A percentile compares a stretch with the other conserved stretches of the same genome.
Evolutionary conservation across 331 rosid species (phyloP).

Genomic region (Phaseolus coccineus): DNA sequence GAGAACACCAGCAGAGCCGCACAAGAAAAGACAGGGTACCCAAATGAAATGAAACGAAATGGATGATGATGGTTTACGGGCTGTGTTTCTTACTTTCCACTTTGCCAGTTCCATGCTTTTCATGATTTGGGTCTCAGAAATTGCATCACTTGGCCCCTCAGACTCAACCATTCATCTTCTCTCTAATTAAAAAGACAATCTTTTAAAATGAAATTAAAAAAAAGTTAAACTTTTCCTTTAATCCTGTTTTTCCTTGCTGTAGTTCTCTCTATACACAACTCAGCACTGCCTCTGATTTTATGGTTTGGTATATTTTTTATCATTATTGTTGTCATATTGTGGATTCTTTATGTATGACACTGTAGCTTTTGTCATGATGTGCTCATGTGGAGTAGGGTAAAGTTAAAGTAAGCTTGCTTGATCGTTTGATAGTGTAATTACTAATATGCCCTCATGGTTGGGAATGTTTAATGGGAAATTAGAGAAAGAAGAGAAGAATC

Average conservation of each 20-base stretch:
- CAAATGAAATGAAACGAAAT: constrained; percentile 31
- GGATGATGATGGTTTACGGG: constrained; percentile 46
- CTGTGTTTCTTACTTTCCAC: constrained; percentile 44
- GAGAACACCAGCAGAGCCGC: constrained; percentile 46
- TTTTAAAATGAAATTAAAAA: background rate
- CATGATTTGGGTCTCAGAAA: constrained; percentile 53
- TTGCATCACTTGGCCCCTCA: constrained; percentile 43
- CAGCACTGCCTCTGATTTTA: constrained; percentile 40
- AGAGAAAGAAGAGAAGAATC: constrained; percentile 1
- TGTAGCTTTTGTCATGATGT: constrained; percentile 37
- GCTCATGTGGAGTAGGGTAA: constrained; percentile 42
- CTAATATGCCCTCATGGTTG: constrained; percentile 33
- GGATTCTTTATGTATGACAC: constrained; percentile 37
- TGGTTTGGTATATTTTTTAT: background rate
- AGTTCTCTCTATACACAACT: constrained; percentile 40
- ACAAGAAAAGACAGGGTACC: background rate
- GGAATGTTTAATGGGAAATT: constrained; percentile 1
- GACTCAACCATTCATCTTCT: background rate
- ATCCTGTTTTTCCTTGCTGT: background rate
- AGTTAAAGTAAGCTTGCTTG: constrained; percentile 18
- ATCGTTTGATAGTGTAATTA: constrained; percentile 7
- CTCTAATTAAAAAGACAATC: background rate
- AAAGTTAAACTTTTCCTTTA: background rate
- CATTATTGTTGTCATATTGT: background rate
- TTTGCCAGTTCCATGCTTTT: constrained; percentile 45